Percentiles rank a stretch among this genome's conserved stretches.
Evolutionary conservation across 208 protist species (phyloP).

Genomic region (Naegleria fowleri): DNA sequence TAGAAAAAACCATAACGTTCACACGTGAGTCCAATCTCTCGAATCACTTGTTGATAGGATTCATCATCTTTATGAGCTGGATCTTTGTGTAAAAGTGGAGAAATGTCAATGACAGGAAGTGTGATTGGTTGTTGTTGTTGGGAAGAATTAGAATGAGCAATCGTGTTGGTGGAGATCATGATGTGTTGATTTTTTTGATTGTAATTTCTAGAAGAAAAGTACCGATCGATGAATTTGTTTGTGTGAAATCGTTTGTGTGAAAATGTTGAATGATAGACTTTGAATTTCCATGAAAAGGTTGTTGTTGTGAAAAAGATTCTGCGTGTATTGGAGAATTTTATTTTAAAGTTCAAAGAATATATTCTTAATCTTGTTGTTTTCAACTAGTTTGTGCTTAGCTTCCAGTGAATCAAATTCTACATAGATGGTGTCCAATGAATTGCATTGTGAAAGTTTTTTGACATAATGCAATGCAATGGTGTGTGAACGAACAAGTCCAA

Average conservation of each 20-base stretch:
- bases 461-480: background rate
- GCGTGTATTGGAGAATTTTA: too few species aligned
- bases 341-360: background rate
- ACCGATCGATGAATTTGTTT: too few species aligned
- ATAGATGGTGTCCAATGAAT: background rate
- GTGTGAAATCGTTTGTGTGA: too few species aligned
- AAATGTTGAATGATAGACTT: too few species aligned
- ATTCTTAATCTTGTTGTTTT: background rate
- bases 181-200: too few species aligned
- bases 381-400: background rate
- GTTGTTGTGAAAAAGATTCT: too few species aligned
- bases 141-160: too few species aligned
- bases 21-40: conserved; percentile 59
- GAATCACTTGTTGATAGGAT: background rate
- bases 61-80: background rate
- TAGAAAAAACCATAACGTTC: conserved; percentile 71
- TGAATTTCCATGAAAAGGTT: too few species aligned
- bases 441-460: background rate
- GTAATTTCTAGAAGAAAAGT: too few species aligned
- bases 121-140: background rate
- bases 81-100: background rate
- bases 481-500: background rate
- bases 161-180: too few species aligned
- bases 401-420: background rate
- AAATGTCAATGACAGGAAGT: background rate